Conservation (phyloP, 345 rosid species). For the Hibiscus syriacus region DNA sequence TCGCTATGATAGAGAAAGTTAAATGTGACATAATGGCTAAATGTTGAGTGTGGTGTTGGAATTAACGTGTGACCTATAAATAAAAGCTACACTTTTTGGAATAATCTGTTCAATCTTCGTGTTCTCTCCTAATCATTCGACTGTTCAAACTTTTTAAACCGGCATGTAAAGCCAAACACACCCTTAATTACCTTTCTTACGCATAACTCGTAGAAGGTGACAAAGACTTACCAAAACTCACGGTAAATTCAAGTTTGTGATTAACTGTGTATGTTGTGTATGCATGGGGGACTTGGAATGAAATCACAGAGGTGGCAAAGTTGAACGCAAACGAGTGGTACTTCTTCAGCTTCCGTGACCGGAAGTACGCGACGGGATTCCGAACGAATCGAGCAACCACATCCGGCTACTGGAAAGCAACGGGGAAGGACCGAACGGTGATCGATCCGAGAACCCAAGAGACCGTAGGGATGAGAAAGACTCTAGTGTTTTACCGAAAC, state of each 20-base stretch:
- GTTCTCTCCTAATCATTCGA: too few species aligned
- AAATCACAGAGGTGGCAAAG: slow-evolving; percentile 78
- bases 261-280: neutral
- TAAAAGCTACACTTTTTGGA: neutral
- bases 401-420: slow-evolving; percentile 96
- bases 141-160: too few species aligned
- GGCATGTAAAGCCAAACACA: neutral
- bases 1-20: neutral
- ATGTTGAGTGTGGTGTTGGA: neutral
- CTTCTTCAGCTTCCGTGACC: slow-evolving; percentile 92
- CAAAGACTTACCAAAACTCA: slow-evolving; percentile 5
- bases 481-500: slow-evolving; percentile 77
- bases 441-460: slow-evolving; percentile 51
- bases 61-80: neutral
- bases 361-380: slow-evolving; percentile 90
- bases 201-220: slow-evolving; percentile 11
- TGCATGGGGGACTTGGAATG: neutral
- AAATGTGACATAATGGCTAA: neutral
- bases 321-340: slow-evolving; percentile 93
- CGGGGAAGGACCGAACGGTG: slow-evolving; percentile 91
- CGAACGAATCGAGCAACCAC: slow-evolving; percentile 81
- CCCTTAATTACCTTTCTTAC: slow-evolving; percentile 8
- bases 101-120: too few species aligned
- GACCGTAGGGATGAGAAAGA: slow-evolving; percentile 94
- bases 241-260: neutral